Evolutionary conservation across 2,329 filamentous ascomycete species (phyloP).

Genomic region (Hypomyces perniciosus): DNA sequence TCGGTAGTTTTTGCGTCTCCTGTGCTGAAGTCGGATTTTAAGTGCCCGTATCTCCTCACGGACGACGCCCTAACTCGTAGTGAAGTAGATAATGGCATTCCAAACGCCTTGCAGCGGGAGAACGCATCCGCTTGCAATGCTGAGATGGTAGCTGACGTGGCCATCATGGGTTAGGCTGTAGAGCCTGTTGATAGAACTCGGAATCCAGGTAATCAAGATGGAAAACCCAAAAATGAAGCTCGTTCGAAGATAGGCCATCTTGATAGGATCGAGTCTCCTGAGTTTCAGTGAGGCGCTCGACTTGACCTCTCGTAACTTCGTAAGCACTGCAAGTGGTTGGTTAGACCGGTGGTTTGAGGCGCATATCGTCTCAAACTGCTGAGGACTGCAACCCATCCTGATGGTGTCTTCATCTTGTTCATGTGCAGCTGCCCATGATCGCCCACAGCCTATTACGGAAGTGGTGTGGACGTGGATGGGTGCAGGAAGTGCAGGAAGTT

Average conservation of each 20-base stretch:
- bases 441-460: conserved; percentile 7
- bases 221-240: conserved; percentile 56
- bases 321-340: conserved; percentile 14
- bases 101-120: conserved; percentile 73
- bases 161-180: conserved; percentile 54
- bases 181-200: conserved; percentile 66
- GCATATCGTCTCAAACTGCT: conserved; percentile 26
- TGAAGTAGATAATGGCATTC: conserved; percentile 72
- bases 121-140: conserved; percentile 63
- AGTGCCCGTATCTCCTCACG: conserved; percentile 20
- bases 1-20: conserved; percentile 7
- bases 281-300: conserved; percentile 27
- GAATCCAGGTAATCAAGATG: conserved; percentile 55
- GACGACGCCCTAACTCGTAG: conserved; percentile 48
- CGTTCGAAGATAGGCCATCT: conserved; percentile 54
- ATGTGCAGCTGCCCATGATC: conserved; percentile 20
- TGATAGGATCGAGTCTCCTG: conserved; percentile 44
- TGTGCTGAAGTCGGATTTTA: conserved; percentile 14
- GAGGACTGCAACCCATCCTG: conserved; percentile 1
- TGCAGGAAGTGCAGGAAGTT: conserved; percentile 11
- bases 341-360: conserved; percentile 19
- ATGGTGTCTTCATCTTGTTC: conserved; percentile 11
- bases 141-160: conserved; percentile 54
- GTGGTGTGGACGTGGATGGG: background rate
- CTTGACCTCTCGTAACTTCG: conserved; percentile 20